phyloP scores from a whole-genome alignment of 306 rosid species.

The Trichosanthes cucumerina region DNA sequence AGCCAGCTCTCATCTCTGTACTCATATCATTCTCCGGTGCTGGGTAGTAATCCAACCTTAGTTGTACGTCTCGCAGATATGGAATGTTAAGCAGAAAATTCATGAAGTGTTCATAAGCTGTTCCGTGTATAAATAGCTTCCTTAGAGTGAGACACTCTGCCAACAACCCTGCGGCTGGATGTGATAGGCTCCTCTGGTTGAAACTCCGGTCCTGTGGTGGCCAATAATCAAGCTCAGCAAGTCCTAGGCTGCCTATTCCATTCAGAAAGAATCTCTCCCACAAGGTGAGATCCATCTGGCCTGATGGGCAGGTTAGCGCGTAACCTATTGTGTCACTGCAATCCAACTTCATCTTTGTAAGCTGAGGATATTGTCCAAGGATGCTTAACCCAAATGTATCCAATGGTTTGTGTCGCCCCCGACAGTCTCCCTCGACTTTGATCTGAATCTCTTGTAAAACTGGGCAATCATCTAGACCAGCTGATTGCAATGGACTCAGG shows the following conservation, averaged over 20 bases:
- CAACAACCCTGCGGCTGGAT: constrained; percentile 66
- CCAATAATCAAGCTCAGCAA: constrained; percentile 73
- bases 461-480: constrained; percentile 72
- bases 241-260: constrained; percentile 50
- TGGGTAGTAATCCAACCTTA: constrained; percentile 72
- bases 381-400: constrained; percentile 54
- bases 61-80: constrained; percentile 64
- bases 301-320: constrained; percentile 63
- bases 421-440: constrained; percentile 74
- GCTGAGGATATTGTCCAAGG: constrained; percentile 43
- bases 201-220: constrained; percentile 84
- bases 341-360: constrained; percentile 69
- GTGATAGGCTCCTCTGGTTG: constrained; percentile 69
- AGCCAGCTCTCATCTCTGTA: constrained; percentile 81
- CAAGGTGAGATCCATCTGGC: constrained; percentile 77
- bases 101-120: constrained; percentile 77
- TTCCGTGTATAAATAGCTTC: constrained; percentile 85
- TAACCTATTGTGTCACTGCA: constrained; percentile 78
- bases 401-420: constrained; percentile 38
- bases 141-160: constrained; percentile 51
- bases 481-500: constrained; percentile 49
- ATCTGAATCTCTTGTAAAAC: constrained; percentile 55
- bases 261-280: constrained; percentile 87
- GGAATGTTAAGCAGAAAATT: constrained; percentile 45
- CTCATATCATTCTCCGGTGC: constrained; percentile 88